phyloP scores from a whole-genome alignment of 306 rosid genomes.

The Quercus glauca region DNA sequence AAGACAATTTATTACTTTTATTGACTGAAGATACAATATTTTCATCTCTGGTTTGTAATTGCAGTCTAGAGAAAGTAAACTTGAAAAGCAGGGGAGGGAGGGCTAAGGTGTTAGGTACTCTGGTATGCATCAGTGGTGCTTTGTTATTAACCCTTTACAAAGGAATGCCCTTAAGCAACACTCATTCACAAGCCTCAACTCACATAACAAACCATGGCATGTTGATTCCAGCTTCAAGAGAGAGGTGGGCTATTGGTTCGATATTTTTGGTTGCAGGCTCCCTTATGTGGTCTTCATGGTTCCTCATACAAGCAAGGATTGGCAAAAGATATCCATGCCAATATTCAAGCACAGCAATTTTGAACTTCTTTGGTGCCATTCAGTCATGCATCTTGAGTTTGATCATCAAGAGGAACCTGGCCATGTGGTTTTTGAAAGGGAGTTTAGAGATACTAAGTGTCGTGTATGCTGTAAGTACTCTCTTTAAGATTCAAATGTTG shows the following conservation, averaged over 20 bases:
- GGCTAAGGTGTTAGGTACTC: constrained; percentile 64
- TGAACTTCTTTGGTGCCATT: constrained; percentile 63
- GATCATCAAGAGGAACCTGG: constrained; percentile 41
- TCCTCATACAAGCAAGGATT: constrained; percentile 71
- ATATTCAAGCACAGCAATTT: constrained; percentile 77
- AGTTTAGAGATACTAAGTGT: constrained; percentile 56
- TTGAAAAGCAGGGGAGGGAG: constrained; percentile 54
- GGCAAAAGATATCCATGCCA: constrained; percentile 63
- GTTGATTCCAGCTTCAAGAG: constrained; percentile 17
- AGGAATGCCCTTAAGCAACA: constrained; percentile 55
- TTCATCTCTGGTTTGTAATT: constrained; percentile 15
- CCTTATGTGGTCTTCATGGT: constrained; percentile 89
- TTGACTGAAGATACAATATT: constrained; percentile 8
- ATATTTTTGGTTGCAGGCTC: constrained; percentile 48
- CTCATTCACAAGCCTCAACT: constrained; percentile 16
- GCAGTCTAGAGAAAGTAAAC: constrained; percentile 71
- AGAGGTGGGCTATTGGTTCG: constrained; percentile 67
- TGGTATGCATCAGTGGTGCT: constrained; percentile 61
- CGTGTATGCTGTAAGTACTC: constrained; percentile 61
- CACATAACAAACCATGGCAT: not conserved
- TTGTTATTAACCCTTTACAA: constrained; percentile 58
- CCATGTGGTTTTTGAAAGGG: constrained; percentile 59
- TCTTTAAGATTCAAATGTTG: not conserved
- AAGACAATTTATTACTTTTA: not conserved
- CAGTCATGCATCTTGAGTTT: constrained; percentile 61